Evolutionary conservation across 352 stramenopile species (phyloP).

Genomic region (Phytophthora palmivora): DNA sequence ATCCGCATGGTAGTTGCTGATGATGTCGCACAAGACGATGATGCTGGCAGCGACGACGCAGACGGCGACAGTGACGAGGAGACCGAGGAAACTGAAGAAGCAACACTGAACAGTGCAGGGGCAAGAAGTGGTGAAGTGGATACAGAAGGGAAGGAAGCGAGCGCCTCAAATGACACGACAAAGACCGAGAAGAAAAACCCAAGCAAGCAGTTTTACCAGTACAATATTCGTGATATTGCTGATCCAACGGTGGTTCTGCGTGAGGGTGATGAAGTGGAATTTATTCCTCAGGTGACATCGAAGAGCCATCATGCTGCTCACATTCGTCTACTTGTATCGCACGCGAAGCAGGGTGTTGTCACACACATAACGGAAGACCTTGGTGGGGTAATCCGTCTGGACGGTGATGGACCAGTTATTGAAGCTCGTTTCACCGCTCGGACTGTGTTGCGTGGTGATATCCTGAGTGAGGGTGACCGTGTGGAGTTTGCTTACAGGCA

Average conservation of each 20-base stretch:
- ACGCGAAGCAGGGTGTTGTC: conserved; percentile 70
- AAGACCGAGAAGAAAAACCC: conserved; percentile 29
- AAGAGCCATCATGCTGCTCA: conserved; percentile 65
- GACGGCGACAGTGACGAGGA: conserved; percentile 34
- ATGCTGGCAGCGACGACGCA: conserved; percentile 28
- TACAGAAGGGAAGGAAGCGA: conserved; percentile 12
- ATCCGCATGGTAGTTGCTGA: conserved; percentile 46
- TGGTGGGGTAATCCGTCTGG: conserved; percentile 64
- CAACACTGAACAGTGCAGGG: conserved; percentile 23
- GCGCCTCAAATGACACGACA: conserved; percentile 19
- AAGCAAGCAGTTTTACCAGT: conserved; percentile 46
- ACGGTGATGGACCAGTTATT: conserved; percentile 38
- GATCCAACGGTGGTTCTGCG: conserved; percentile 65
- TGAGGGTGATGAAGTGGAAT: conserved; percentile 79
- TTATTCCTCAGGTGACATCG: conserved; percentile 47
- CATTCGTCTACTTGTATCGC: conserved; percentile 60
- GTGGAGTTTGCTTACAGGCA: conserved; percentile 70
- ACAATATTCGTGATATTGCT: conserved; percentile 73
- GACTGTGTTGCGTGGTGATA: conserved; percentile 66
- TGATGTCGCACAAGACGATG: conserved; percentile 31
- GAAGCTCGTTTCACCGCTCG: conserved; percentile 57
- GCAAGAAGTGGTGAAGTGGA: conserved; percentile 2
- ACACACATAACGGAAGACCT: conserved; percentile 52
- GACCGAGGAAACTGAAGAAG: conserved; percentile 24
- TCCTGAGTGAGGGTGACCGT: conserved; percentile 69